phyloP scores from a whole-genome alignment of 2,329 filamentous ascomycete genomes.

The Venturiaceae sp. region DNA sequence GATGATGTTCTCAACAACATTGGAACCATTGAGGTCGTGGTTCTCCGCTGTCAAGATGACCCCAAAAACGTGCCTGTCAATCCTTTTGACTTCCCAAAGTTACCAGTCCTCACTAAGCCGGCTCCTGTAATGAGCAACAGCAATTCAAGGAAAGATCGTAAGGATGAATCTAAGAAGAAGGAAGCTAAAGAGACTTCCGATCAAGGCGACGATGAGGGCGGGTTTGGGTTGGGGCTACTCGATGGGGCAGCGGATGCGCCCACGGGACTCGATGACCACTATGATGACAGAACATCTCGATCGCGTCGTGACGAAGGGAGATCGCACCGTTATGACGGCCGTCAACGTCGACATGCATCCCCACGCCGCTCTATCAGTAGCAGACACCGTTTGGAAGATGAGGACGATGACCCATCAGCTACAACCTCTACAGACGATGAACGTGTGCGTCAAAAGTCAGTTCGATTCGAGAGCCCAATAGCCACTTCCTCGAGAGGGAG shows the following conservation, averaged over 20 bases:
- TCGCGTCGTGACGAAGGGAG: neutral
- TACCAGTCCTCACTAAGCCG: conserved; percentile 1
- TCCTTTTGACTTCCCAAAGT: neutral
- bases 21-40: conserved; percentile 38
- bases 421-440: neutral
- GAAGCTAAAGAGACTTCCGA: conserved; percentile 1
- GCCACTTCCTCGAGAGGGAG: neutral
- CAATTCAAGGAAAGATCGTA: neutral
- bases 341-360: neutral
- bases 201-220: conserved; percentile 12
- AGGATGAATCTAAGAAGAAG: neutral
- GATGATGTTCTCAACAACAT: conserved; percentile 27
- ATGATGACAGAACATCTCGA: neutral
- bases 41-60: conserved; percentile 30
- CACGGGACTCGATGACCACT: conserved; percentile 3
- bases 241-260: conserved; percentile 21
- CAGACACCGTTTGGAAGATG: neutral
- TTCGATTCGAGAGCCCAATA: neutral
- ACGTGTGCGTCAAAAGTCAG: neutral
- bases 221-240: conserved; percentile 21
- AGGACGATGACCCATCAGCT: neutral
- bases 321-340: neutral
- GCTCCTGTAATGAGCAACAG: neutral
- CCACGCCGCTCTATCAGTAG: neutral
- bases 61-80: conserved; percentile 10